A percentile compares a stretch with the other conserved stretches of the same genome.
phyloP scores from a whole-genome alignment of 345 rosid genomes.

The Rhodomyrtus tomentosa region DNA sequence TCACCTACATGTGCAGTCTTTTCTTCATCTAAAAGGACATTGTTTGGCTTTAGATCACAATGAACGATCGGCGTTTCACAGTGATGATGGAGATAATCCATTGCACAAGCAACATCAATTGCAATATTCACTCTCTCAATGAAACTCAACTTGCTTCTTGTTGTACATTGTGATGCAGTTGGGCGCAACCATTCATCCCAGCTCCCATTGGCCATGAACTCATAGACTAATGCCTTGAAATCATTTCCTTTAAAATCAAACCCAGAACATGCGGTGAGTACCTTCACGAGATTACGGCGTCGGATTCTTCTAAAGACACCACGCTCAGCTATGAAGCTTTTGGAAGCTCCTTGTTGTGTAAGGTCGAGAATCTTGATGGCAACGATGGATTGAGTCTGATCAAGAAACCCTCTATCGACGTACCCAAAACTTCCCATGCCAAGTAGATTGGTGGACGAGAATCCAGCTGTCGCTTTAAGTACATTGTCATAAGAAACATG shows the following conservation, averaged over 20 bases:
- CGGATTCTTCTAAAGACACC: not conserved
- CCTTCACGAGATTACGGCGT: not conserved
- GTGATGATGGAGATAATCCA: not conserved
- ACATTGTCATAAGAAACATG: not conserved
- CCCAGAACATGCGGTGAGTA: not conserved
- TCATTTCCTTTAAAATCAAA: not conserved
- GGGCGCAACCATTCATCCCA: not conserved
- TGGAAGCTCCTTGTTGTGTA: not conserved
- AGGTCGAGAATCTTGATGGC: not conserved
- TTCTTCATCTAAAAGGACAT: not conserved
- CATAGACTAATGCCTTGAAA: not conserved
- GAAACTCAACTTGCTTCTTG: not conserved
- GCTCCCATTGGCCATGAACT: not conserved
- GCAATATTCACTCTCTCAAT: not conserved
- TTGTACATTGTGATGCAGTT: fast-evolving
- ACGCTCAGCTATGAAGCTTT: not conserved
- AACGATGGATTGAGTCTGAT: not conserved
- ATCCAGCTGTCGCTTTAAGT: fast-evolving
- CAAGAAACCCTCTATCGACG: not conserved
- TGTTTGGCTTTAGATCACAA: not conserved
- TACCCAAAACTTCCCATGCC: not conserved
- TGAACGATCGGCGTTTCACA: not conserved
- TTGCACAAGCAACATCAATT: not conserved
- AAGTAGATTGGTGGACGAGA: not conserved
- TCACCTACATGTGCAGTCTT: fast-evolving